phyloP scores from a whole-genome alignment of 768 basidiomycete species.

The Termitomyces eurrhizus region DNA sequence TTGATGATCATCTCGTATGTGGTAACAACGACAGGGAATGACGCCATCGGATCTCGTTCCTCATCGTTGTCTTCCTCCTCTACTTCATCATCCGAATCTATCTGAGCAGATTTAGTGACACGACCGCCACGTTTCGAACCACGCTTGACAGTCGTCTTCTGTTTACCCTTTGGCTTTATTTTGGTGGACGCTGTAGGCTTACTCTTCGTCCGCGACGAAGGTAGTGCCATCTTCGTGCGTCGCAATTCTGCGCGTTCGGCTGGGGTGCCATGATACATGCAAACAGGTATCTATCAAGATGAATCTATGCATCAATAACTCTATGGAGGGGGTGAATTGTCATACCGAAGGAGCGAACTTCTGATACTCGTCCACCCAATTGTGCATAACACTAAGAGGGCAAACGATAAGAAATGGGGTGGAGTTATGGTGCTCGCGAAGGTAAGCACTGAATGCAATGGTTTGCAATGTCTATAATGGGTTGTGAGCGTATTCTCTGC shows the following conservation, averaged over 20 bases:
- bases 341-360: constrained; percentile 77
- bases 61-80: constrained; percentile 14
- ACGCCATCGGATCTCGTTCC: constrained; percentile 16
- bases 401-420: constrained; percentile 87
- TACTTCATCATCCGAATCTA: constrained; percentile 2
- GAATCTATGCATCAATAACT: background rate
- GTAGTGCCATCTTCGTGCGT: constrained; percentile 48
- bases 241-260: constrained; percentile 79
- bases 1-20: constrained; percentile 93
- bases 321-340: background rate
- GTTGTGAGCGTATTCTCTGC: background rate
- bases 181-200: constrained; percentile 9
- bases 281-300: constrained; percentile 69
- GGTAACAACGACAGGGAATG: constrained; percentile 81
- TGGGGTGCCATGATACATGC: constrained; percentile 88
- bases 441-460: constrained; percentile 89
- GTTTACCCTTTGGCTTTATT: constrained; percentile 16
- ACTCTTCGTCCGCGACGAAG: constrained; percentile 14
- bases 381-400: constrained; percentile 89
- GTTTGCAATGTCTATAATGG: constrained; percentile 80
- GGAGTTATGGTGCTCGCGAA: constrained; percentile 67
- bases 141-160: constrained; percentile 9
- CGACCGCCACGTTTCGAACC: constrained; percentile 15
- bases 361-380: constrained; percentile 83
- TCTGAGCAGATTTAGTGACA: background rate